phyloP scores from a whole-genome alignment of 345 rosid species.

The Salix dunnii region DNA sequence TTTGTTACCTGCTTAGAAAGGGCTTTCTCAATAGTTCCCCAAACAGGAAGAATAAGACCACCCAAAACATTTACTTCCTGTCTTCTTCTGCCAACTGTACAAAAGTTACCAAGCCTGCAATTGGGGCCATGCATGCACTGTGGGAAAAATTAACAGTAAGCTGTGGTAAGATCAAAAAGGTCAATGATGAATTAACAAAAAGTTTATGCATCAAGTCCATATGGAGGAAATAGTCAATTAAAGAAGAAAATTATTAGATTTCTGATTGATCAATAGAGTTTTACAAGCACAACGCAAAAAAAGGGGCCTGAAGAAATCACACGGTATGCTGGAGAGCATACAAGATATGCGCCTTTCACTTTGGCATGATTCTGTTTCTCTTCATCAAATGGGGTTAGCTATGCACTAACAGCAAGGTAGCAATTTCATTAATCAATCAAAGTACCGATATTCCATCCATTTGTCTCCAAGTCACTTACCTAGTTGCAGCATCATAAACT shows the following conservation, averaged over 20 bases:
- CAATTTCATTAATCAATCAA: neutral
- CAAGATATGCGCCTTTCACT: neutral
- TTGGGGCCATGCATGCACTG: slow-evolving; percentile 99
- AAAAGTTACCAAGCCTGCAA: slow-evolving; percentile 79
- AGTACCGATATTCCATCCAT: neutral
- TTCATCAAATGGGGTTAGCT: neutral
- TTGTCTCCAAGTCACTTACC: neutral
- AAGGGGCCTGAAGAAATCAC: neutral
- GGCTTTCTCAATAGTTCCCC: slow-evolving; percentile 98
- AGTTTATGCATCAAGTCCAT: neutral
- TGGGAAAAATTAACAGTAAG: slow-evolving; percentile 22
- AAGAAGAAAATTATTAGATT: neutral
- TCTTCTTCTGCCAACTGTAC: slow-evolving; percentile 93
- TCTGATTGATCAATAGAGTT: neutral
- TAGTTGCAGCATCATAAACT: neutral
- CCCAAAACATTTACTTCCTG: slow-evolving; percentile 95
- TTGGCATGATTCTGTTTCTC: neutral
- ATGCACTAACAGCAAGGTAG: neutral
- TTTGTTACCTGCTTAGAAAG: slow-evolving; percentile 79
- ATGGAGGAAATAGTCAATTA: neutral
- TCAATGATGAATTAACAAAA: neutral
- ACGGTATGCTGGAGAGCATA: neutral
- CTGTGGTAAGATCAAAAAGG: neutral
- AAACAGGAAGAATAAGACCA: slow-evolving; percentile 92
- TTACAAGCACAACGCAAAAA: neutral